Evolutionary conservation across 257 asterid genomes (phyloP), one percentile per base, ranked within the genome.

Genomic region (Orobanche coerulescens): DNA sequence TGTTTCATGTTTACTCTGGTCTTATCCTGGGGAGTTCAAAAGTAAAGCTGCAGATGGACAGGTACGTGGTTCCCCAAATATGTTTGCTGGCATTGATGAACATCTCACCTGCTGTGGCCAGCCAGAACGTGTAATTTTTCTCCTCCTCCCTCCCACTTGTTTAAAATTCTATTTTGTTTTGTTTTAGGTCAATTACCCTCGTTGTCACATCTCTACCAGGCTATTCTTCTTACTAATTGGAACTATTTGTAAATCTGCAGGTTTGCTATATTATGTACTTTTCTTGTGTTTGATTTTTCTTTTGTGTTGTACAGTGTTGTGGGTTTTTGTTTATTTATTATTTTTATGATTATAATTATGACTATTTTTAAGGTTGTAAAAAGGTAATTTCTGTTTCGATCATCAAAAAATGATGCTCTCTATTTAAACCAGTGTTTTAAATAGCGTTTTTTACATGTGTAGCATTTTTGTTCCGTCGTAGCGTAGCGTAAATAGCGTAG

Each of bases 1-100:
- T 81, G 99, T 89, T 75, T 97, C 99, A 18, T 93, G 99, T 79
- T 84, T 93, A 55, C 80, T 93, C 80, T 93, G 99, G 99, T 93
- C 99, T 44, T 93, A 93, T 72, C 99, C 99, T 15, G 99, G 99
- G 62, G 99, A 93, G 74, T 93, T 89, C 76, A 93, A 93, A 73
- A 93, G 97, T 65, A 93, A 89, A 78, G 97, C 86, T 69, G 94
- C 99, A 34, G 99, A 97, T 47, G 84, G 95, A 62, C 99, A 93
- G 78, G 99, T 89, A 53, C 97, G 97, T 66, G 99, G 99, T 51
- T 93, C 99, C 69, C 99, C 99, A 24, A 93, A 93, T 61, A 95
- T 77, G 77, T 93, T 93, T 79, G 84, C 99, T 66, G 99, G 96
- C 74, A 93, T 93, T 72, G 96, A 95, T 50, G 74, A 40, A 89